Base-by-base conservation (phyloP, 2,329 filamentous ascomycete species). In the Exophiala lecanii-corni region DNA sequence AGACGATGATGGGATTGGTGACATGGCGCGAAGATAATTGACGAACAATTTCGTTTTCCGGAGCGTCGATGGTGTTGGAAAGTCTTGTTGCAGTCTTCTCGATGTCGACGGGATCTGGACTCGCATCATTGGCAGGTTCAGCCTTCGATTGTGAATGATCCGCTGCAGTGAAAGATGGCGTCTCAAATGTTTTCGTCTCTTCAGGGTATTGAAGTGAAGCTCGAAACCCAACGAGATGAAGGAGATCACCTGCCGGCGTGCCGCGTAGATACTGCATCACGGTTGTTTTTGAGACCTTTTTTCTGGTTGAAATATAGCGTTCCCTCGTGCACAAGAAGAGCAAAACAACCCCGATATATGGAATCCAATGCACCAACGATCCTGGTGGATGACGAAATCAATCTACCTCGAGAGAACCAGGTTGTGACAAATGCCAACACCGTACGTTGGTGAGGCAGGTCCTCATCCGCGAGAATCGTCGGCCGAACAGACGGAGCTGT, bases 1-100 rank as follows among this genome's bases (percentile, higher is more conserved):
- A 57, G 7, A 62, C 58, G 1, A 64, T 49, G 36, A 61, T 57
- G 15, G 40, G 41, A 6, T 43, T 40, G 1, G 43, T 16, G 6
- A 36, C 18, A 5, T 25, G 35, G n/a, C 42, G 30, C 10, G 23
- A 10, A 3, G 45, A 47, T 9, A 43, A 25, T 5, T 34, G 35
- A 2, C 36, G 26, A 6, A 30, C 18, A 16, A 23, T 36, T 9
- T 35, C 25, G 9, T 15, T 23, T 17, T 35, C 7, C 6, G 25
- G 26, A 7, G 23, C 21, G 32, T 13, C 18, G 17, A 21, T 16
- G 5, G 19, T 33, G 17, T 32, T 9, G 2, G 44, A 26, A 18
- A 25, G 42, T 15, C 30, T 41, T 19, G 39, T 32, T 5, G 26
- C 18, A 9, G 31, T 36, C 34, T 45, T 49, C 21, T 49, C 41